Percentiles rank a stretch among this genome's conserved stretches.
These are phyloP conservation scores for Trichoderma breve DNA, from an alignment of 2,329 filamentous ascomycete species.

Conservation along the genomic window DNA sequence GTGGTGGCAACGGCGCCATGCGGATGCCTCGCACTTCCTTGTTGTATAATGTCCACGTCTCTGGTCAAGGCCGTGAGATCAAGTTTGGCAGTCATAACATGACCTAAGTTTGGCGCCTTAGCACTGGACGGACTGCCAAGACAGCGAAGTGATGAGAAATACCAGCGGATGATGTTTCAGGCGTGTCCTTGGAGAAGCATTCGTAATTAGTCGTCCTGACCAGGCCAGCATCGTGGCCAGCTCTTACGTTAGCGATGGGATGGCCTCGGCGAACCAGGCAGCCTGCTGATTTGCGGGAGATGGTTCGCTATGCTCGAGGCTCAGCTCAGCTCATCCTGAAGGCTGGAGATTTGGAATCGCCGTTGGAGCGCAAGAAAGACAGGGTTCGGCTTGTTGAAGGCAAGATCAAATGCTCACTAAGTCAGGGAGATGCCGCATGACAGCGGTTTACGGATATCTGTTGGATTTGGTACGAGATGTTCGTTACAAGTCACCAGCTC, in stretches of 20 bases:
- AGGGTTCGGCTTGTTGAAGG: not conserved
- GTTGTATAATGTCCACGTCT: not conserved
- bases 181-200: not conserved
- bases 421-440: not conserved
- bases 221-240: not conserved
- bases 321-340: not conserved
- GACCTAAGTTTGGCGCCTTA: not conserved
- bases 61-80: not conserved
- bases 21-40: not conserved
- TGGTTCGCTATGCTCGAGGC: not conserved
- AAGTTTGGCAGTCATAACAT: not conserved
- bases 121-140: not conserved
- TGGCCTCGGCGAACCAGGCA: slow-evolving; percentile 4
- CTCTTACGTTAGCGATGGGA: not conserved
- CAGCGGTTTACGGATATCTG: not conserved
- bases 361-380: not conserved
- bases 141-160: not conserved
- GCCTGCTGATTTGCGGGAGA: not conserved
- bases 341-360: not conserved
- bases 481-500: not conserved
- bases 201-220: not conserved
- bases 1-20: not conserved
- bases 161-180: slow-evolving; percentile 6
- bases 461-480: not conserved
- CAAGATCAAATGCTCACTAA: not conserved